phyloP scores from a whole-genome alignment of 2,329 filamentous ascomycete species.

The Colletotrichum horii region DNA sequence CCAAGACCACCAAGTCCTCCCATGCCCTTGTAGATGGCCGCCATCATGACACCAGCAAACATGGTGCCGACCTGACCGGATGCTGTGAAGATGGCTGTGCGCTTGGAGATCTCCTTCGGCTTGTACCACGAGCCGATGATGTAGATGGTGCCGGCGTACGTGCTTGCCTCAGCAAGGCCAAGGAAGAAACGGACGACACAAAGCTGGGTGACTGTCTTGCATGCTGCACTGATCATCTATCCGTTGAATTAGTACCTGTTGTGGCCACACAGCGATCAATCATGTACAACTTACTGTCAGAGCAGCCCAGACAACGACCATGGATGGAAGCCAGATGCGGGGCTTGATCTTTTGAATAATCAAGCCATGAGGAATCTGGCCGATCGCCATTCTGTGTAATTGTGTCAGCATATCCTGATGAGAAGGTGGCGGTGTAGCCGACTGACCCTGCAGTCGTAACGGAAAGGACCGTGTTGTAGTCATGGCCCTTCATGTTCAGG shows the following conservation, averaged over 20 bases:
- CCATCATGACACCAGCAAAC: conserved; percentile 63
- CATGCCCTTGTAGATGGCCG: conserved; percentile 41
- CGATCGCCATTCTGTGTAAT: conserved; percentile 28
- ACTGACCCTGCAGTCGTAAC: conserved; percentile 30
- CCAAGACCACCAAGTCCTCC: conserved; percentile 49
- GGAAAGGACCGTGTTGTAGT: conserved; percentile 67
- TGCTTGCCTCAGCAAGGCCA: conserved; percentile 42
- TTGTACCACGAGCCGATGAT: conserved; percentile 63
- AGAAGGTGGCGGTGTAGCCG: rapidly evolving
- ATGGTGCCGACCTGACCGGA: conserved; percentile 65
- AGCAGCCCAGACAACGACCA: conserved; percentile 53
- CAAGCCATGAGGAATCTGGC: conserved; percentile 49
- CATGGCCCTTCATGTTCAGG: conserved; percentile 57
- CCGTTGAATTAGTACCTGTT: rapidly evolving
- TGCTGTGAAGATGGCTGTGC: conserved; percentile 67
- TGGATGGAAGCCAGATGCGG: conserved; percentile 52
- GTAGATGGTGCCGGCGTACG: conserved; percentile 46
- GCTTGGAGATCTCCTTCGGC: conserved; percentile 64
- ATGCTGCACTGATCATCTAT: conserved; percentile 26
- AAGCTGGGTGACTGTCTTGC: conserved; percentile 32
- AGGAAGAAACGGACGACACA: conserved; percentile 46
- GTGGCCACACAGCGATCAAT: rapidly evolving
- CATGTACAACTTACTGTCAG: conserved; percentile 37
- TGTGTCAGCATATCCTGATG: neutral
- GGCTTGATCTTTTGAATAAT: conserved; percentile 55